Percentiles rank a stretch among this genome's conserved stretches.
phyloP scores from a whole-genome alignment of 192 early-diverging fungal genomes.

The Dimargaris verticillata region DNA sequence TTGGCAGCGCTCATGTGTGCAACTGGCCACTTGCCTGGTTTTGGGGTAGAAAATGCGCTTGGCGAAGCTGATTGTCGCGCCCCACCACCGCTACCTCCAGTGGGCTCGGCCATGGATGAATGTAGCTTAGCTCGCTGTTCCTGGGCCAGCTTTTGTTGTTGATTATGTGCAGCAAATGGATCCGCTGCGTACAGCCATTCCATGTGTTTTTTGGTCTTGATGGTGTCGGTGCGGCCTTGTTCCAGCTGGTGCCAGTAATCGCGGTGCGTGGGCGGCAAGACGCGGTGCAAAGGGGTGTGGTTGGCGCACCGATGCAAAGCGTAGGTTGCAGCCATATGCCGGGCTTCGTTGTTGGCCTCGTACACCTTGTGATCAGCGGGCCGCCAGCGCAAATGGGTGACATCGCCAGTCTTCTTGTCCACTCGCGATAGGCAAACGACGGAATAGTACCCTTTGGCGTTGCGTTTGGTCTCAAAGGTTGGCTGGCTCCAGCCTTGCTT shows the following conservation, averaged over 20 bases:
- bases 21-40: slow-evolving; percentile 30
- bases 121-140: neutral
- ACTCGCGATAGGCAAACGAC: slow-evolving; percentile 24
- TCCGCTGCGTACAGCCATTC: slow-evolving; percentile 52
- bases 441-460: neutral
- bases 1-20: slow-evolving; percentile 48
- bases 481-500: slow-evolving; percentile 57
- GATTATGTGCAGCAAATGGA: slow-evolving; percentile 52
- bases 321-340: slow-evolving; percentile 61
- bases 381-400: slow-evolving; percentile 10
- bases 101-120: too few species aligned
- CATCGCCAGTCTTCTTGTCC: slow-evolving; percentile 29
- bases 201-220: slow-evolving; percentile 20
- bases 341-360: slow-evolving; percentile 31
- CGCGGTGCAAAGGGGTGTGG: slow-evolving; percentile 44
- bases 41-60: neutral
- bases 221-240: slow-evolving; percentile 12
- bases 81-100: too few species aligned
- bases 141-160: slow-evolving; percentile 20
- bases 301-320: slow-evolving; percentile 58
- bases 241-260: slow-evolving; percentile 59
- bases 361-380: neutral
- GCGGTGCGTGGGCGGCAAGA: slow-evolving; percentile 57
- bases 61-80: too few species aligned
- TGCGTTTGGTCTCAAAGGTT: slow-evolving; percentile 39